Percentiles rank a stretch among this genome's conserved stretches.
Evolutionary conservation across 2,329 filamentous ascomycete genomes (phyloP).

Genomic region (Talaromyces sp.): DNA sequence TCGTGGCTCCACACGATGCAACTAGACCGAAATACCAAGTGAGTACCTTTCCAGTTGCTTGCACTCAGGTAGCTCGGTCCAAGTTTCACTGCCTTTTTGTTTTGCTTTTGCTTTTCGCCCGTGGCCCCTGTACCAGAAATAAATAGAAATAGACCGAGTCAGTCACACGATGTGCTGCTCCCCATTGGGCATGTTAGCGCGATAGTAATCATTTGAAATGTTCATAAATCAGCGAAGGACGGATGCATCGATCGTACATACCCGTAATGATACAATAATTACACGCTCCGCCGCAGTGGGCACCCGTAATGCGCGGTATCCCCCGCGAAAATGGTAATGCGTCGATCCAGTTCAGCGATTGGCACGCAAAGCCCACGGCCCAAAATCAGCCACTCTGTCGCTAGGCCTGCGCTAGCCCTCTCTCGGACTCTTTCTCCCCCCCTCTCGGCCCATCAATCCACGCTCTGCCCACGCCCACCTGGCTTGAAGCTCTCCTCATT

Average conservation of each 20-base stretch:
- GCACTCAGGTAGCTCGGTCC: constrained; percentile 9
- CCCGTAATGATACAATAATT: too few species aligned
- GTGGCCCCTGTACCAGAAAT: too few species aligned
- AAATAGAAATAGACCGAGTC: background rate
- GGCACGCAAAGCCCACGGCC: background rate
- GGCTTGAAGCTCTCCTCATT: constrained; percentile 15
- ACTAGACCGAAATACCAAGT: background rate
- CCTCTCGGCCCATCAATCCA: background rate
- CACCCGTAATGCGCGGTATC: too few species aligned
- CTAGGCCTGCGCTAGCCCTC: constrained; percentile 10
- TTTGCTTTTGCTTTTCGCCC: background rate
- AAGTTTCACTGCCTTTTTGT: too few species aligned
- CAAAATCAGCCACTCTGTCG: background rate
- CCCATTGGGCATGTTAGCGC: constrained; percentile 2
- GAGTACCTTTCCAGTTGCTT: background rate
- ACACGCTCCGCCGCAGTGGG: too few species aligned
- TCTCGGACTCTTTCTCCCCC: constrained; percentile 1
- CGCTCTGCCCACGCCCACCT: constrained; percentile 3
- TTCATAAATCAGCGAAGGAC: too few species aligned
- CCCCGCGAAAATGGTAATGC: constrained; percentile 15
- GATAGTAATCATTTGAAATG: too few species aligned
- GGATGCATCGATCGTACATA: background rate
- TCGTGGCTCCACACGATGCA: constrained; percentile 9
- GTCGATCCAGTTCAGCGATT: constrained; percentile 9
- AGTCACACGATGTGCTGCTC: background rate